Base-by-base conservation (phyloP, 805 yeast species). In the Candida piceae region DNA sequence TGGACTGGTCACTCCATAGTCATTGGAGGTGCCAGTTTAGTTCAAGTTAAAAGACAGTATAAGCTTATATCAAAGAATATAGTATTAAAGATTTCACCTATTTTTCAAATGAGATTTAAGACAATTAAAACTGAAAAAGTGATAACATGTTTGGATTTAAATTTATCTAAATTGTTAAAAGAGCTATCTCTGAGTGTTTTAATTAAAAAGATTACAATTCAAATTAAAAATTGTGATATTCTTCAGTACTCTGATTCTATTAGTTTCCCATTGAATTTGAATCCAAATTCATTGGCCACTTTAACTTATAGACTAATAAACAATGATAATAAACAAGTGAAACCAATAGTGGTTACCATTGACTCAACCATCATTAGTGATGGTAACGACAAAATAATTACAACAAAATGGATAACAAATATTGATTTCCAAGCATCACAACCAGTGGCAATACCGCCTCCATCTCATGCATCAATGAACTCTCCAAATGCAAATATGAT, bases 351-450 rank as follows among this genome's bases (percentile, higher is more conserved):
- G 3, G 56, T 56, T 7, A 41, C 42, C 1, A 52, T 57, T 4
- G 34, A 39, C 13, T 46, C 58, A 8, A 41, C 35, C 2, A 36
- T 57, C 2, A 35, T 57, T 7, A 48, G 50, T 5, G 36, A 46
- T 4, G 40, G 45, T 16, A 29, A 46, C 7, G 16, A 19, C 9
- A 26, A 26, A 6, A 26, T 13, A 10, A 45, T 62, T 11, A 40
- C 41, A 5, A 64, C 69, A 2, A 53, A 50, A 24, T 66, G 70
- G 70, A 52, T 55, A 5, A 64, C 71, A 3, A 55, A 55, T 21
- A 56, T 66, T 8, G 69, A 58, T 39, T 51, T 58, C n/a, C 45
- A 45, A 17, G 27, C 41, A 10, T 13, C 20, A 9, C 20, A 25
- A 2, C 23, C 35, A 3, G 30, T 31, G 19, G 11, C 29, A 11